These are phyloP conservation scores for Vigna mungo DNA, from an alignment of 306 rosid species.

Conservation along the genomic window DNA sequence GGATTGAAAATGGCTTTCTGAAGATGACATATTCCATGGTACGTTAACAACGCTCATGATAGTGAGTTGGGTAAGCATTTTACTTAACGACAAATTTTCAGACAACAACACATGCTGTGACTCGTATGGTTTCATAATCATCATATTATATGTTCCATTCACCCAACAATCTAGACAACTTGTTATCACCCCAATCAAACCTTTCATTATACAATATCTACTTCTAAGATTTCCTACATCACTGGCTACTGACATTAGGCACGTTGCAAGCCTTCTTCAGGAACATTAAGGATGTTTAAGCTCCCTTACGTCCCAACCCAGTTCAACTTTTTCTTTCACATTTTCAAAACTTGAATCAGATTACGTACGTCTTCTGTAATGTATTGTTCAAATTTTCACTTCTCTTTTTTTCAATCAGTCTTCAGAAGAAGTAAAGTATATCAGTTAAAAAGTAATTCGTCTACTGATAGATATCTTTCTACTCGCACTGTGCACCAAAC, in stretches of 20 bases:
- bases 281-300: not conserved
- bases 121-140: slow-evolving; percentile 14
- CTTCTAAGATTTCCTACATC: not conserved
- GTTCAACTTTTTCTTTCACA: not conserved
- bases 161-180: not conserved
- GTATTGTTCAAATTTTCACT: too few species aligned
- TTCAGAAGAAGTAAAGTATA: too few species aligned
- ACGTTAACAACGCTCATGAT: not conserved
- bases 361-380: too few species aligned
- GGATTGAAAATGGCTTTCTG: not conserved
- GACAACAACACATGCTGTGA: slow-evolving; percentile 21
- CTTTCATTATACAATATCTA: slow-evolving; percentile 15
- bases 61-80: slow-evolving; percentile 4
- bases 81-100: slow-evolving; percentile 9
- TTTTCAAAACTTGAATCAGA: not conserved
- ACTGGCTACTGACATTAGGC: not conserved
- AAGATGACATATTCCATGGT: slow-evolving; percentile 17
- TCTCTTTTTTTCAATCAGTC: too few species aligned
- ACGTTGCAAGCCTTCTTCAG: not conserved
- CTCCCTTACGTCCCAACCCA: not conserved
- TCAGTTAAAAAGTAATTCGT: too few species aligned
- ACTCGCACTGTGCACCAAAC: too few species aligned
- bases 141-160: slow-evolving; percentile 16
- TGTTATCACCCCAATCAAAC: slow-evolving; percentile 12
- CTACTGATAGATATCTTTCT: too few species aligned